Conservation (phyloP, 495 filamentous ascomycete species). For the Ascodesmis nigricans region DNA sequence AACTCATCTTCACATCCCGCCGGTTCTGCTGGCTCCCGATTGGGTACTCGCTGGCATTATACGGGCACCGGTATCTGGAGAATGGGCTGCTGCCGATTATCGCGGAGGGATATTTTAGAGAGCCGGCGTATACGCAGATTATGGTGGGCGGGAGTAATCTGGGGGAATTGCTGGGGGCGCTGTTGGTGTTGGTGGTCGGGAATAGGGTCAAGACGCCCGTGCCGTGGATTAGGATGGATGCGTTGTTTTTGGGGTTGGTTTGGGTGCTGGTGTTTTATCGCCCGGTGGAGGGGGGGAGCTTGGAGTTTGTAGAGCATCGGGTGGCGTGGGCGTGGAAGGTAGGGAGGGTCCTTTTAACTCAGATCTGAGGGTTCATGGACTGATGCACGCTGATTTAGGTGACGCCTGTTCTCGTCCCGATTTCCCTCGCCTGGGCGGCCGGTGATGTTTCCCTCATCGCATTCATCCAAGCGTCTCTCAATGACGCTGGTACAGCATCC, state of each 20-base stretch:
- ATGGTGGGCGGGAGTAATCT: slow-evolving; percentile 28
- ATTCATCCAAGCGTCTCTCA: slow-evolving; percentile 26
- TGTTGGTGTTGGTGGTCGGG: slow-evolving; percentile 26
- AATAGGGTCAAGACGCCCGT: slow-evolving; percentile 26
- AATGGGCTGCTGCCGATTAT: slow-evolving; percentile 25
- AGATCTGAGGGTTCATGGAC: background rate
- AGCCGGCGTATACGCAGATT: slow-evolving; percentile 27
- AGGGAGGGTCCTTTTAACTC: too few relatives aligned
- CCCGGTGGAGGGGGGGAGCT: slow-evolving; percentile 6
- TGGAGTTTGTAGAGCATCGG: too few relatives aligned
- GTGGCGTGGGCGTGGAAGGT: too few relatives aligned
- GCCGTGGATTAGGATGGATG: slow-evolving; percentile 27
- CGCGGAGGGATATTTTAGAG: slow-evolving; percentile 24
- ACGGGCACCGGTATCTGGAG: slow-evolving; percentile 28
- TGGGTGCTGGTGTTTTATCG: slow-evolving; percentile 25
- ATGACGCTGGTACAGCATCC: too few relatives aligned
- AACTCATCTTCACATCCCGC: slow-evolving; percentile 25
- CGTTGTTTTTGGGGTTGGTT: slow-evolving; percentile 23
- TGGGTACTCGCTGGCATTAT: slow-evolving; percentile 26
- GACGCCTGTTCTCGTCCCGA: slow-evolving; percentile 23
- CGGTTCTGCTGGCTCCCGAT: slow-evolving; percentile 28
- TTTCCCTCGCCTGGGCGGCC: slow-evolving; percentile 29
- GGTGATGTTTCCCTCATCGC: slow-evolving; percentile 28
- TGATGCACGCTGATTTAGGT: too few relatives aligned
- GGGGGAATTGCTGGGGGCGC: slow-evolving; percentile 26